Percentiles rank a stretch among this genome's conserved stretches.
phyloP scores from a whole-genome alignment of 2,329 filamentous ascomycete genomes.

The Bipolaris sorokiniana region DNA sequence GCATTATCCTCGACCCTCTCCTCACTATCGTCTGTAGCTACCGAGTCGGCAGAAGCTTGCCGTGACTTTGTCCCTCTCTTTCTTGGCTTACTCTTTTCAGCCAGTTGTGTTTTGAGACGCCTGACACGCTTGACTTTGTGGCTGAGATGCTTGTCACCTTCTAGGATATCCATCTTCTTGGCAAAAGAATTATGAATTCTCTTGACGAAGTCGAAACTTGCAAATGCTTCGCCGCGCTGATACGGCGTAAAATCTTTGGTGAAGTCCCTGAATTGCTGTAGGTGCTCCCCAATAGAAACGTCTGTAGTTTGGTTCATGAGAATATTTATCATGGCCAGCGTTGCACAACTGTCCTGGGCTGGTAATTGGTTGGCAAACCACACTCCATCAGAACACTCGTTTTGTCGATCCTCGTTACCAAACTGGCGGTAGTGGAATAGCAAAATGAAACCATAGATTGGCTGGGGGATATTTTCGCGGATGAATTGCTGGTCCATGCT shows the following conservation, averaged over 20 bases:
- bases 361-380: conserved; percentile 94
- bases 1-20: conserved; percentile 64
- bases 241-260: conserved; percentile 73
- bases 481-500: conserved; percentile 63
- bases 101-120: conserved; percentile 22
- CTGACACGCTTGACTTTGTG: conserved; percentile 58
- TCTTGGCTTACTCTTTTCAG: conserved; percentile 27
- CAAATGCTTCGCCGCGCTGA: conserved; percentile 76
- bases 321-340: conserved; percentile 91
- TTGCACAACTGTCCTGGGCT: conserved; percentile 78
- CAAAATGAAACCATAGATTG: conserved; percentile 82
- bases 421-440: conserved; percentile 74
- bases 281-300: conserved; percentile 69
- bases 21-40: conserved; percentile 49
- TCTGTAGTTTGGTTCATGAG: conserved; percentile 74
- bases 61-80: conserved; percentile 52
- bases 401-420: conserved; percentile 56
- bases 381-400: conserved; percentile 67
- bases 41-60: conserved; percentile 40
- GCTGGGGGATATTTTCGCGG: conserved; percentile 34
- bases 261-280: conserved; percentile 74
- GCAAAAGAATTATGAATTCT: conserved; percentile 88
- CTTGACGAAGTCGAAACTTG: conserved; percentile 77
- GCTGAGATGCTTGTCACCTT: conserved; percentile 75
- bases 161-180: conserved; percentile 63